Evolutionary conservation across 345 rosid species (phyloP), one percentile per base, ranked within the genome.

Genomic region (Brassica rapa): DNA sequence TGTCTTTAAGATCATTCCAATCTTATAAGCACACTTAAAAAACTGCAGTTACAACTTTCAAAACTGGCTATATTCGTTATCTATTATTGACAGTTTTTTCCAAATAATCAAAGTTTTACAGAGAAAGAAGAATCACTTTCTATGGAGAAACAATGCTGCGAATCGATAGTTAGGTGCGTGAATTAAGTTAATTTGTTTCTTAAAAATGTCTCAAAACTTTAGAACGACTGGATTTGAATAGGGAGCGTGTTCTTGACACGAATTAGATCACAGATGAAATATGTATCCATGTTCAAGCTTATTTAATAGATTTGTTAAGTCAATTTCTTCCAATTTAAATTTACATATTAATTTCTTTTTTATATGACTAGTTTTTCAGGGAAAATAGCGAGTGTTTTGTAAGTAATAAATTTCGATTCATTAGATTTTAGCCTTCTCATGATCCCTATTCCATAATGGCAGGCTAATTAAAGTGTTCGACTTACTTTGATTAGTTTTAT

Each of bases 401-500:
- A n/a, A n/a, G n/a, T n/a, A n/a, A 19, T 70, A 33, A 35, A 21
- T 7, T 21, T 57, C 1, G 37, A 12, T 59, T 32, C 4, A 2
- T 39, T 4, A 27, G 21, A 62, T 30, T 62, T 73, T 5, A 65
- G 5, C 16, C 65, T 65, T 35, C 71, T 55, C 56, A 66, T 24
- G 78, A 43, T 55, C 77, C 24, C 9, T 7, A n/a, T 53, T 53
- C 60, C 60, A 30, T 32, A 64, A 21, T 33, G 63, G 14, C 62
- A 46, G 16, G 55, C 49, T 51, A 30, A 49, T 46, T 19, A 30
- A 46, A 62, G 30, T 66, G 57, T 66, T 27, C 57, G 16, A 74
- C 41, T 35, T 62, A 72, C 8, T 72, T 19, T 62, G 60, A 61
- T 61, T 11, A 73, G 60, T 43, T 62, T 73, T 51, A 56, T 51